Evolutionary conservation across 2,329 filamentous ascomycete species (phyloP).

Genomic region (Scedosporium aurantiacum): DNA sequence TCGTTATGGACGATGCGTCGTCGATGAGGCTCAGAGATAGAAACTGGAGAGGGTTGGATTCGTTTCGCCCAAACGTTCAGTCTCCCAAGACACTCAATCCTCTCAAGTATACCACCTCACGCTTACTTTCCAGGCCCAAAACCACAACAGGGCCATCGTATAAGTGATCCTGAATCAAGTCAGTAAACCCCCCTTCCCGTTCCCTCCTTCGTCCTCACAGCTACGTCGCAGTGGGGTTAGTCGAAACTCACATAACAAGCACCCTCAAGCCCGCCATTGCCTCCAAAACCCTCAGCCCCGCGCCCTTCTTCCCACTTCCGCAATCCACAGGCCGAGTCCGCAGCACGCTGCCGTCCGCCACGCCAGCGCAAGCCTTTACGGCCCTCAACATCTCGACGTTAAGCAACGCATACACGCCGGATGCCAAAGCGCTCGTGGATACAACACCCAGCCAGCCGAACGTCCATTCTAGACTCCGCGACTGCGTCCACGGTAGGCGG

Average conservation of each 20-base stretch:
- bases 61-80: not conserved
- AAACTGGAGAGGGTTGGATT: not conserved
- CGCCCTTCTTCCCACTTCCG: not conserved
- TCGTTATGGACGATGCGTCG: not conserved
- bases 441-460: not conserved
- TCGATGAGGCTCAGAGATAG: not conserved
- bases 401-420: not conserved
- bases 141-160: not conserved
- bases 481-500: not conserved
- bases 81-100: not conserved
- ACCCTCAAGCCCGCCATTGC: not conserved
- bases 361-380: not conserved
- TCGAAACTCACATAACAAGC: not conserved
- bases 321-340: not conserved
- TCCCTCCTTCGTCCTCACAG: not conserved
- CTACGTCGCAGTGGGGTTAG: no score
- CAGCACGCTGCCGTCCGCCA: not conserved
- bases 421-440: not conserved
- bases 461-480: not conserved
- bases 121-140: slow-evolving; percentile 1
- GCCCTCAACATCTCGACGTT: not conserved
- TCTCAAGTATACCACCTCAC: not conserved
- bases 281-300: not conserved
- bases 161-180: not conserved
- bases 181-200: not conserved